Percentiles rank a stretch among this genome's conserved stretches.
Conservation (phyloP, 2,329 filamentous ascomycete species). For the Aspergillus hortae region DNA sequence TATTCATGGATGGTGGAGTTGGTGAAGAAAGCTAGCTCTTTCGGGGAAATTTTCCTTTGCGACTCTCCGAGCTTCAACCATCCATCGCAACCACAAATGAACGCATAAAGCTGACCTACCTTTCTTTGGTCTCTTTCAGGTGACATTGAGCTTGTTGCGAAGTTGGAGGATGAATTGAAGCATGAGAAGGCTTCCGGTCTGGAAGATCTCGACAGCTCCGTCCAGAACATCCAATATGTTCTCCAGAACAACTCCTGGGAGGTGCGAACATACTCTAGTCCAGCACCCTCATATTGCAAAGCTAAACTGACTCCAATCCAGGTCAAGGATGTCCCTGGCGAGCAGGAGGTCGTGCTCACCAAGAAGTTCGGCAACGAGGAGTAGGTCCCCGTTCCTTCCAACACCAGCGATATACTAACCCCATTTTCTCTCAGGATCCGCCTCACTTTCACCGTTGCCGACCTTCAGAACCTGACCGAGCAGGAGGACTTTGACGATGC, state of each 20-base stretch:
- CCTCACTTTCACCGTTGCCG: constrained; percentile 78
- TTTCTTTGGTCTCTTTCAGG: constrained; percentile 34
- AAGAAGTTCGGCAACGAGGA: constrained; percentile 84
- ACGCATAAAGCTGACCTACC: background rate
- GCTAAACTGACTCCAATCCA: constrained; percentile 18
- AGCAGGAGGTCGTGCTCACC: constrained; percentile 82
- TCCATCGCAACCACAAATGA: too few relatives aligned
- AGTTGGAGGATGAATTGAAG: constrained; percentile 78
- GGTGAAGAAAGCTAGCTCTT: background rate
- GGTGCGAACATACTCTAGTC: constrained; percentile 42
- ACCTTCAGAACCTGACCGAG: constrained; percentile 66
- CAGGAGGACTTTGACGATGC: constrained; percentile 54
- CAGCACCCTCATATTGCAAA: background rate
- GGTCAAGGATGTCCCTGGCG: constrained; percentile 72
- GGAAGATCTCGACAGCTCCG: constrained; percentile 68
- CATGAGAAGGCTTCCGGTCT: constrained; percentile 79
- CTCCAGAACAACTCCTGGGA: constrained; percentile 80
- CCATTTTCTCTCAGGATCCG: constrained; percentile 57
- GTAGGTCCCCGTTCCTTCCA: constrained; percentile 48
- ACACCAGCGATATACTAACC: too few relatives aligned
- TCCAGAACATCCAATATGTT: constrained; percentile 90
- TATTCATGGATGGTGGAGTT: background rate
- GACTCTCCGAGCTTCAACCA: background rate
- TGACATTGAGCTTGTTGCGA: constrained; percentile 77
- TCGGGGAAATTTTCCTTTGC: background rate